These are phyloP conservation scores for Mycena rosella DNA, from an alignment of 768 basidiomycete genomes.

Conservation along the genomic window DNA sequence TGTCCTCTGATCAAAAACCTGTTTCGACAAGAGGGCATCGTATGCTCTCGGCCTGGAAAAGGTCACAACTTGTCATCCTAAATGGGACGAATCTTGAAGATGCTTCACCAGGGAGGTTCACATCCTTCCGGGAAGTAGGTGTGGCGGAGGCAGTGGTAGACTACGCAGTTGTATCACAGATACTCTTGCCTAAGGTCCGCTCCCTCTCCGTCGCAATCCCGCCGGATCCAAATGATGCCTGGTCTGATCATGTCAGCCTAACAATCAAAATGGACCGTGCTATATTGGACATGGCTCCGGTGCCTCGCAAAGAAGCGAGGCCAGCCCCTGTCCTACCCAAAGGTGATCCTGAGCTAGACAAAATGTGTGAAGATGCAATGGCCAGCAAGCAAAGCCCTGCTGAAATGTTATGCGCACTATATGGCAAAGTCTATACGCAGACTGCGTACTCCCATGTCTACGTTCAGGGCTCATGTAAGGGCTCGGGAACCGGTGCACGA, in stretches of 20 bases:
- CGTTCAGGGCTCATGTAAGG: neutral
- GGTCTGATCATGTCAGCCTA: conserved; percentile 25
- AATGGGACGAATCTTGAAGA: conserved; percentile 11
- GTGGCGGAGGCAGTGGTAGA: conserved; percentile 4
- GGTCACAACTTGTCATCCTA: conserved; percentile 9
- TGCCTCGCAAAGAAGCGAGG: neutral
- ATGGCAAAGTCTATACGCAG: neutral
- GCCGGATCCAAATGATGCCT: neutral
- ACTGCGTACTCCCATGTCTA: neutral
- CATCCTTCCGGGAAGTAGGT: conserved; percentile 10
- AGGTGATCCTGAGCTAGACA: conserved; percentile 2
- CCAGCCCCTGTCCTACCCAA: neutral
- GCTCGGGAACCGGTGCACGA: neutral
- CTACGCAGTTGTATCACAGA: conserved; percentile 16
- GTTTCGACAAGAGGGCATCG: conserved; percentile 6
- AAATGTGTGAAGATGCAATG: conserved; percentile 4
- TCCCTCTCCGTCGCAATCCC: neutral
- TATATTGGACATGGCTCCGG: neutral
- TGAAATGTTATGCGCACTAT: conserved; percentile 3
- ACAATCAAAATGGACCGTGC: neutral
- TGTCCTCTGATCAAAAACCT: conserved; percentile 11
- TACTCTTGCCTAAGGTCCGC: neutral
- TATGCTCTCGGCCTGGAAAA: conserved; percentile 24
- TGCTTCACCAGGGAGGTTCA: neutral
- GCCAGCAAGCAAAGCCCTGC: neutral